Evolutionary conservation across 1,284 basidiomycete species (phyloP), one percentile per base, ranked within the genome.

Genomic region (Cutaneotrichosporon cavernicola): DNA sequence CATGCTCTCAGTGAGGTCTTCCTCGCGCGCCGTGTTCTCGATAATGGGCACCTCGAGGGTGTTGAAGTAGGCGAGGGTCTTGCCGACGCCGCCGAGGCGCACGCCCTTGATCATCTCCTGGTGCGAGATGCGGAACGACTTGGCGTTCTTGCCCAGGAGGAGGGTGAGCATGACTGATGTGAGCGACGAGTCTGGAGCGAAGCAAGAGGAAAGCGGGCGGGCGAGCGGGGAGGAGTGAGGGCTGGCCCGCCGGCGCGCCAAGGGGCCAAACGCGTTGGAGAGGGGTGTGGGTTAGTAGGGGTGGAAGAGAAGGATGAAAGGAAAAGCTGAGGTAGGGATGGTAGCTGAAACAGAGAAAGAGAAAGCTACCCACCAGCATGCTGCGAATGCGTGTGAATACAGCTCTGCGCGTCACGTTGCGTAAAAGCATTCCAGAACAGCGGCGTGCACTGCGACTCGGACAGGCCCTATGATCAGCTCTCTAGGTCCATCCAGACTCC

Each of bases 381-480:
- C 75, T 92, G 91, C 1, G 88, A 90, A 76, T 93, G 91, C 0
- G 91, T 92, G 75, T 93, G 91, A 66, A 93, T 91, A 72, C 90
- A 92, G 57, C 89, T 89, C 0, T 4, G 90, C n/a, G 66, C 90
- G 59, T 85, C 82, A 22, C 90, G 83, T 71, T 89, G 79, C 34
- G 89, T 88, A 76, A 91, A 93, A 3, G 91, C 90, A 74, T 92
- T 92, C 89, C 90, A 92, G 82, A 93, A 93, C n/a, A 93, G 81
- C 8, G 91, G 91, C 0, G 91, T 92, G 77, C 90, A 92, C 1
- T 89, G 89, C 1, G 88, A 89, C 73, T 91, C 90, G 71, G 89
- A 90, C 67, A 91, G 82, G 7, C 81, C 81, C 69, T 77, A 55
- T 21, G 6, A 21, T 43, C 30, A 57, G 56, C 56, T 32, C 31